Percentiles rank a stretch among this genome's conserved stretches.
These are phyloP conservation scores for Hamigera avellanea DNA, from an alignment of 495 filamentous ascomycete species.

Conservation along the genomic window DNA sequence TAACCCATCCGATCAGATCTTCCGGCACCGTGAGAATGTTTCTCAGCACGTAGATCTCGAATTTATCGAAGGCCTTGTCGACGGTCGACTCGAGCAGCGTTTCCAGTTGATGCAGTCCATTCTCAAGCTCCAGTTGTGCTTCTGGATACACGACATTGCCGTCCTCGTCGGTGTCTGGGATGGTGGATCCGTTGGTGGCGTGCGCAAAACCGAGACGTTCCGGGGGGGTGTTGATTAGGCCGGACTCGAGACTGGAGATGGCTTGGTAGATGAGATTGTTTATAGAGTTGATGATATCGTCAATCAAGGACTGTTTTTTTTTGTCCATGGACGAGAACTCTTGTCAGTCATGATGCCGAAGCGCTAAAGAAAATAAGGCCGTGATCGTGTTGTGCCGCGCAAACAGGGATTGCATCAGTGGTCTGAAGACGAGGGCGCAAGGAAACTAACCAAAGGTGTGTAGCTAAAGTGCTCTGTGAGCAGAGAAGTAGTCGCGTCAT, in stretches of 20 bases:
- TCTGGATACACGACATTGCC: slow-evolving; percentile 43
- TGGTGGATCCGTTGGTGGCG: slow-evolving; percentile 29
- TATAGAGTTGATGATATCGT: slow-evolving; percentile 94
- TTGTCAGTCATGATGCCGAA: too few relatives aligned
- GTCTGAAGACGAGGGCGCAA: slow-evolving; percentile 5
- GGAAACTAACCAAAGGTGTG: slow-evolving; percentile 66
- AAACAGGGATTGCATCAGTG: slow-evolving; percentile 15
- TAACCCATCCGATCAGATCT: slow-evolving; percentile 64
- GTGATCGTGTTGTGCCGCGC: too few relatives aligned
- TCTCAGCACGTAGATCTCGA: slow-evolving; percentile 75
- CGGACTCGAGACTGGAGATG: slow-evolving; percentile 70
- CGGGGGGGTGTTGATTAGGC: slow-evolving; percentile 60
- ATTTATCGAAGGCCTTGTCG: slow-evolving; percentile 67
- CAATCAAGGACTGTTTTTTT: slow-evolving; percentile 64
- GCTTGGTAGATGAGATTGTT: slow-evolving; percentile 83
- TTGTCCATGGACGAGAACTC: too few relatives aligned
- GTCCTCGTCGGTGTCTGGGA: slow-evolving; percentile 41
- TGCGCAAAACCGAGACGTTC: slow-evolving; percentile 61
- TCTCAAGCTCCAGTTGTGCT: slow-evolving; percentile 70
- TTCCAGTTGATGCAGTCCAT: slow-evolving; percentile 85
- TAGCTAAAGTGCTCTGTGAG: slow-evolving; percentile 95
- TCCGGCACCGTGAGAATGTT: slow-evolving; percentile 74
- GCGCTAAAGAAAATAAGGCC: too few relatives aligned
- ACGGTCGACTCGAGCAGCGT: slow-evolving; percentile 78
- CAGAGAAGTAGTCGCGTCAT: slow-evolving; percentile 50